phyloP scores from a whole-genome alignment of 352 stramenopile species.

The Phytopythium litorale region DNA sequence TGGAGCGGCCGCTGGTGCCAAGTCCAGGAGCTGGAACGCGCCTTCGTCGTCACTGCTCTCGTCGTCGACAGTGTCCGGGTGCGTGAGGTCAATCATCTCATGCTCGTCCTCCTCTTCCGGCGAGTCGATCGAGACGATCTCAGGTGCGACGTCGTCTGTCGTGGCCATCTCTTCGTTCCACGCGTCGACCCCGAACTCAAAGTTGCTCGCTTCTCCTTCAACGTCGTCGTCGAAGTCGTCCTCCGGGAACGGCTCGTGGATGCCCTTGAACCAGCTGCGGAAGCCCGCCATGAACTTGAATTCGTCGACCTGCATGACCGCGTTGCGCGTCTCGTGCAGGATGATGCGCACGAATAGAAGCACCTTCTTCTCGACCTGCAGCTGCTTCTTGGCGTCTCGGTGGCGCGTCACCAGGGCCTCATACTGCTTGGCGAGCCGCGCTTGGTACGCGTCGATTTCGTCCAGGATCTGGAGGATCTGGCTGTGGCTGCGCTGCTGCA shows the following conservation, averaged over 20 bases:
- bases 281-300: constrained; percentile 59
- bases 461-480: constrained; percentile 45
- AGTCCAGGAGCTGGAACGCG: constrained; percentile 1
- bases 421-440: constrained; percentile 32
- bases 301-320: constrained; percentile 32
- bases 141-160: not conserved
- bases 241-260: not conserved
- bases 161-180: not conserved
- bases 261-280: constrained; percentile 34
- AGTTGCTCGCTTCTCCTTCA: not conserved
- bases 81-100: constrained; percentile 18
- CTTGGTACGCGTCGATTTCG: constrained; percentile 28
- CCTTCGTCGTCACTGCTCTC: constrained; percentile 4
- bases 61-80: constrained; percentile 9
- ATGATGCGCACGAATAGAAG: constrained; percentile 55
- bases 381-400: constrained; percentile 31
- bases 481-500: constrained; percentile 32
- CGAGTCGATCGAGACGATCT: constrained; percentile 7
- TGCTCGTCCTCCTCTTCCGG: constrained; percentile 7
- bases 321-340: constrained; percentile 20
- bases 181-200: constrained; percentile 3
- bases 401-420: constrained; percentile 33
- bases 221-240: not conserved
- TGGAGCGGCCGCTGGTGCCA: not conserved
- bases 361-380: constrained; percentile 62